Evolutionary conservation across 345 rosid genomes (phyloP), one percentile per base, ranked within the genome.

Genomic region (Gossypium turneri): DNA sequence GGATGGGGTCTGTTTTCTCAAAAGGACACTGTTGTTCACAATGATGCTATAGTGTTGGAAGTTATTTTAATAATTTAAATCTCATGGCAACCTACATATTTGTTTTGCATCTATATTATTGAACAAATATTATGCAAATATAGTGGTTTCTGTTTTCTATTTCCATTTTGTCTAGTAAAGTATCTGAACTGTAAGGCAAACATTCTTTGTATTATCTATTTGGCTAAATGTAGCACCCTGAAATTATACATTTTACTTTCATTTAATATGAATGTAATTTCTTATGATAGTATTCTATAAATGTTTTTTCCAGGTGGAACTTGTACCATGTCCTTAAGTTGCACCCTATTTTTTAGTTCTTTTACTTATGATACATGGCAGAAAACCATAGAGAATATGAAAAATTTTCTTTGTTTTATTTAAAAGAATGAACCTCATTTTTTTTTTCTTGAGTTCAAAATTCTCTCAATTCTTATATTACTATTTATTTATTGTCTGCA

Each of bases 401-500:
- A 16, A 48, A 57, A 7, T 44, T 16, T 38, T 73, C 41, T 22
- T 20, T 56, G 11, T 68, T 15, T 10, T 51, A 17, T 41, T 41
- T 9, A 41, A 38, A 38, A 7, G 9, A 41, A 41, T 34, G 5
- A 62, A 34, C 44, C 45, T 62, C 1, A 1, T 34, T 62, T 45
- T 10, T 15, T 15, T 3, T 41, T 64, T 64, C 4, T 17, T 75
- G 5, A 34, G 10, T 25, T 66, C 4, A 47, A 48, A 63, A 38
- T 17, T n/a, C 6, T 47, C 25, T 51, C 11, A 2, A 12, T 71
- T 56, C 43, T 44, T 44, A 44, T 56, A 12, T 60, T 45, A 45
- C n/a, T 57, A 64, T 64, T 63, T 13, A 5, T 56, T 4, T 72
- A 19, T 60, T 48, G 22, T 70, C 48, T 75, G 71, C 48, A 22